Evolutionary conservation across 164 flowering plant species (phyloP).

Genomic region (Litsea cubeba): DNA sequence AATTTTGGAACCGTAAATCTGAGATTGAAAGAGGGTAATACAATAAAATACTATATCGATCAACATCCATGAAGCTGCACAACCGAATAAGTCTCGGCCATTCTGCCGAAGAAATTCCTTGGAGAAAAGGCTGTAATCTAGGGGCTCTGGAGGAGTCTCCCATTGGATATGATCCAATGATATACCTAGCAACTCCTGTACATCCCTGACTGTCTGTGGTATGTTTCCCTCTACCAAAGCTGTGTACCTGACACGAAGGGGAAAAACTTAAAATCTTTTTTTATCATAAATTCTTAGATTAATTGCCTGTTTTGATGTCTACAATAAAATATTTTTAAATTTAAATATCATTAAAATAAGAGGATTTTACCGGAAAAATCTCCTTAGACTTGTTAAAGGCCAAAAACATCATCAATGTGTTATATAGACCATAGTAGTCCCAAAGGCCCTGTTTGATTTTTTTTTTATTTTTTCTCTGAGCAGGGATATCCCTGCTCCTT

Average conservation of each 20-base stretch:
- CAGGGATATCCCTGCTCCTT: no score
- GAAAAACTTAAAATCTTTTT: no score
- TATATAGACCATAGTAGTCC: no score
- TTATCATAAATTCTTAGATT: no score
- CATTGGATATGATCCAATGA: constrained; percentile 3
- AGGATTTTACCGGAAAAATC: no score
- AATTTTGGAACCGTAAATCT: background rate
- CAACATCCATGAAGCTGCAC: constrained; percentile 46
- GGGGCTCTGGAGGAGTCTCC: constrained; percentile 3
- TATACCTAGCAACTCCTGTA: constrained; percentile 17
- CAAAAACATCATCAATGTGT: no score
- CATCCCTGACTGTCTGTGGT: constrained; percentile 23
- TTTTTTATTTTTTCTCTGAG: no score
- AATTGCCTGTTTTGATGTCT: no score
- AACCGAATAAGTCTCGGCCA: constrained; percentile 51
- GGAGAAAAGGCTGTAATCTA: constrained; percentile 42
- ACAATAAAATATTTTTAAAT: no score
- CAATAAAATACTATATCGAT: constrained; percentile 59
- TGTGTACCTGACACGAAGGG: constrained; percentile 39
- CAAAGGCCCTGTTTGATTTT: no score
- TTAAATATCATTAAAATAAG: no score
- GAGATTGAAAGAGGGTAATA: constrained; percentile 44
- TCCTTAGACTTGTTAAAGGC: no score
- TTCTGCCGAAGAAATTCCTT: constrained; percentile 41
- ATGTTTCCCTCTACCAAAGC: constrained; percentile 56